These are phyloP conservation scores for Pelargonium myrrhifolium DNA, from an alignment of 441 rosid genomes.

Conservation along the genomic window DNA sequence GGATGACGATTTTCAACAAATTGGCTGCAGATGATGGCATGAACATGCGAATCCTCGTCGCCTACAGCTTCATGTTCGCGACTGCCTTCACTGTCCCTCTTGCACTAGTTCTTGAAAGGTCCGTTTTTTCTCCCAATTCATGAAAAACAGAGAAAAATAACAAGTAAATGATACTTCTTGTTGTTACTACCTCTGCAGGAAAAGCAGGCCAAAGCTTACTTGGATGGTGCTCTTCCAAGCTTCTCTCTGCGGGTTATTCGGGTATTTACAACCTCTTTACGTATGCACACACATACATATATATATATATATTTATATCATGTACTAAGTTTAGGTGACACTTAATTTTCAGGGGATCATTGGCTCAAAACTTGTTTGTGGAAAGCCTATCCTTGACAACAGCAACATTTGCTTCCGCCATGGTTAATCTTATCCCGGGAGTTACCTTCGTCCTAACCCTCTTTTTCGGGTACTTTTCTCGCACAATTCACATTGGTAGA, in stretches of 20 bases:
- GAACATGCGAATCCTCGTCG: slow-evolving; percentile 25
- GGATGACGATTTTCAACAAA: slow-evolving; percentile 21
- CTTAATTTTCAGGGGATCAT: slow-evolving; percentile 12
- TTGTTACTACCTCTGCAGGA: slow-evolving; percentile 12
- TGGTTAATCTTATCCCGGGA: slow-evolving; percentile 19
- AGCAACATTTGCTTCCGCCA: slow-evolving; percentile 16
- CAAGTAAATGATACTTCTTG: neutral
- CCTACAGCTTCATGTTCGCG: slow-evolving; percentile 22
- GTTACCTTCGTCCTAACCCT: slow-evolving; percentile 18
- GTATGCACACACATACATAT: neutral
- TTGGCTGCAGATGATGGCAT: slow-evolving; percentile 24
- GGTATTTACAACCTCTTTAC: slow-evolving; percentile 17
- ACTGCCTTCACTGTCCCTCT: slow-evolving; percentile 25
- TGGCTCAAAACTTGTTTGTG: slow-evolving; percentile 17
- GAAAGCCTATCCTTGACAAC: slow-evolving; percentile 20
- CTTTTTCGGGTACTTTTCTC: slow-evolving; percentile 14
- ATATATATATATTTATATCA: neutral
- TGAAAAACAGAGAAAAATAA: no score
- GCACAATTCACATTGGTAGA: neutral
- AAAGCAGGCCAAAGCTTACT: slow-evolving; percentile 19
- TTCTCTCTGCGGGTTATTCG: slow-evolving; percentile 23
- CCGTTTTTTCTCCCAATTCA: neutral
- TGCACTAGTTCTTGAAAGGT: slow-evolving; percentile 34
- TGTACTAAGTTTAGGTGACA: neutral
- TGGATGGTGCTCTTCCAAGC: slow-evolving; percentile 26